These are phyloP conservation scores for button mushroom (Agaricus bisporus) DNA, from an alignment of 768 basidiomycete species.

Conservation along the genomic window DNA sequence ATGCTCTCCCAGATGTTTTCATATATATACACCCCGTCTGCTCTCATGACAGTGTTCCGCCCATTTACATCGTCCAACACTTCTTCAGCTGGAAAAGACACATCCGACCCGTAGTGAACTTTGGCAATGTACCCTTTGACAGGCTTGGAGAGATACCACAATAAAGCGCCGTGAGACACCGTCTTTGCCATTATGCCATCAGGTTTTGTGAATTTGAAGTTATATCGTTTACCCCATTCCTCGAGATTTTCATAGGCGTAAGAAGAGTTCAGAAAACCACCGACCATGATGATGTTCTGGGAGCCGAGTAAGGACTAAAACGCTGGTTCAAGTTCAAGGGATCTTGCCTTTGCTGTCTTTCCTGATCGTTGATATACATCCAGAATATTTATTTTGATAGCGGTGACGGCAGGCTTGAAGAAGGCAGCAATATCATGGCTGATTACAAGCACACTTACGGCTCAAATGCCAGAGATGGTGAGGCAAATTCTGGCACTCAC, in stretches of 20 bases:
- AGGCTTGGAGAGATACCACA: background rate
- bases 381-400: background rate
- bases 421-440: background rate
- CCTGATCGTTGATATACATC: background rate
- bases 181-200: slow-evolving; percentile 2
- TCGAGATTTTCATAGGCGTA: background rate
- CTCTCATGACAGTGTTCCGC: background rate
- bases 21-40: background rate
- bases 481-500: background rate
- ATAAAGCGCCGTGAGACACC: background rate
- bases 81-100: background rate
- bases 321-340: background rate
- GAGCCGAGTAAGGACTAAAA: background rate
- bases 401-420: background rate
- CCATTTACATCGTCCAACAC: background rate
- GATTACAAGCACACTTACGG: background rate
- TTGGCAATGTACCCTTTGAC: background rate
- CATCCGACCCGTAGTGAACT: slow-evolving; percentile 1
- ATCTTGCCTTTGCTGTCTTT: background rate
- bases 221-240: background rate
- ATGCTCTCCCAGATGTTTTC: background rate
- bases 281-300: slow-evolving; percentile 1
- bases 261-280: background rate
- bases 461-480: background rate
- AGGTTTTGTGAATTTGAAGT: background rate